Evolutionary conservation across 2,329 filamentous ascomycete species (phyloP).

Genomic region (Xylaria polymorpha): DNA sequence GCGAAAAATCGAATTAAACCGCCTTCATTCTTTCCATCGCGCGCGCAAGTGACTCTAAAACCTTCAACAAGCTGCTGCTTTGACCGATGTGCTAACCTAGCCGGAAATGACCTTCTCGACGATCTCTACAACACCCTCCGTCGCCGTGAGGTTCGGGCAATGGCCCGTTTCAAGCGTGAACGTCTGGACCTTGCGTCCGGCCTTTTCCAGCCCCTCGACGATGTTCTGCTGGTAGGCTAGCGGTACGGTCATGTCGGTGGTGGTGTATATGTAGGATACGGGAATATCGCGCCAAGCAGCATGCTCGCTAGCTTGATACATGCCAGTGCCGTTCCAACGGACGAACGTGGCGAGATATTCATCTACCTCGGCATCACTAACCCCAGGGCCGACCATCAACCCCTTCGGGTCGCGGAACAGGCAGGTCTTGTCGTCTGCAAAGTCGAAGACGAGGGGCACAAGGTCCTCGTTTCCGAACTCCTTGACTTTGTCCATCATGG

Average conservation of each 20-base stretch:
- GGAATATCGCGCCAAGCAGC: slow-evolving; percentile 36
- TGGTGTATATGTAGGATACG: slow-evolving; percentile 24
- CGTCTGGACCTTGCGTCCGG: slow-evolving; percentile 30
- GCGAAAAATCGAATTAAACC: no score
- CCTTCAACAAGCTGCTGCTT: background rate
- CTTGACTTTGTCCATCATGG: slow-evolving; percentile 32
- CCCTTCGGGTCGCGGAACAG: slow-evolving; percentile 27
- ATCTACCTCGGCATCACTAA: slow-evolving; percentile 26
- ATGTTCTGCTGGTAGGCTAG: slow-evolving; percentile 33
- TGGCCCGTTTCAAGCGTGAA: slow-evolving; percentile 35
- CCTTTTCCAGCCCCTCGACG: slow-evolving; percentile 31
- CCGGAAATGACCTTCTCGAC: background rate
- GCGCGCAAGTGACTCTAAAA: background rate
- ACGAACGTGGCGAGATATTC: slow-evolving; percentile 20
- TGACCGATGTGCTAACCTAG: background rate
- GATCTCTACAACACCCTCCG: slow-evolving; percentile 28
- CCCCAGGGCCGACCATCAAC: slow-evolving; percentile 20
- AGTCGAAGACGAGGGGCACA: slow-evolving; percentile 28
- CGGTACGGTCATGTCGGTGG: slow-evolving; percentile 26
- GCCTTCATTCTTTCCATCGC: background rate
- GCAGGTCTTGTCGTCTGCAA: slow-evolving; percentile 31
- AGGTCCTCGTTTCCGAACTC: slow-evolving; percentile 33
- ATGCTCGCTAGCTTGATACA: slow-evolving; percentile 34
- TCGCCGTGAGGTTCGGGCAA: slow-evolving; percentile 36
- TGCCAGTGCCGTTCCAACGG: slow-evolving; percentile 39